A percentile compares a stretch with the other conserved stretches of the same genome.
These are phyloP conservation scores for Eucalyptus cloeziana DNA, from an alignment of 345 rosid species.

Conservation along the genomic window DNA sequence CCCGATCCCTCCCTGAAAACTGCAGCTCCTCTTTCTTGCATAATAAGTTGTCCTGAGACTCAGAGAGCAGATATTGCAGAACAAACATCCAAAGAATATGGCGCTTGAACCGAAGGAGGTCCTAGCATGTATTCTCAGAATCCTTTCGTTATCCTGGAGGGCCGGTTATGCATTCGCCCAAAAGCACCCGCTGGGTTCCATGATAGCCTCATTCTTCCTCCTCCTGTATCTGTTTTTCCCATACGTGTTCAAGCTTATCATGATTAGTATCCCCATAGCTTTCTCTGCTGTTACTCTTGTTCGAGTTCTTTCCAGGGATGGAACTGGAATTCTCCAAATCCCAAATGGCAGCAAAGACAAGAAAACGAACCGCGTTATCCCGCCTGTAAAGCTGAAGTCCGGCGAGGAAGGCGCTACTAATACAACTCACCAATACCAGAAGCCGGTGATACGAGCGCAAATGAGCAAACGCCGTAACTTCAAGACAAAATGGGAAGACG, in stretches of 20 bases:
- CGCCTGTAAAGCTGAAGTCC: background rate
- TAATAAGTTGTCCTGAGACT: background rate
- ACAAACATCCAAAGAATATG: background rate
- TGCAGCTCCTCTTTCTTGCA: background rate
- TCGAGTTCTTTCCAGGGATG: background rate
- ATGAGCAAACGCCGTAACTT: conserved; percentile 40
- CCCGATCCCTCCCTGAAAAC: background rate
- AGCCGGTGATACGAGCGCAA: conserved; percentile 15
- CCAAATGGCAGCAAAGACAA: background rate
- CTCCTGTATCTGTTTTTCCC: conserved; percentile 41
- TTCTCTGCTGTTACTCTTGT: conserved; percentile 14
- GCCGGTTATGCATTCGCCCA: conserved; percentile 8
- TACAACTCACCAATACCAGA: background rate
- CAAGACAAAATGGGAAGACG: conserved; percentile 4
- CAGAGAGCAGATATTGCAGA: background rate
- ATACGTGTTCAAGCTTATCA: conserved; percentile 32
- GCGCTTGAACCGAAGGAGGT: conserved; percentile 22
- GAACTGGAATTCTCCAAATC: background rate
- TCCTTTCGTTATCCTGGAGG: conserved; percentile 19
- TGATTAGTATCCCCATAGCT: conserved; percentile 39
- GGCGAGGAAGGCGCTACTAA: background rate
- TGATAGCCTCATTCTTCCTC: conserved; percentile 10
- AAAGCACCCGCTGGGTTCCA: conserved; percentile 37
- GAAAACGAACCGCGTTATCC: background rate
- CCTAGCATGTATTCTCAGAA: conserved; percentile 18